Base-by-base conservation (phyloP, 2,329 filamentous ascomycete genomes). In the Thermomyces lanuginosus region DNA sequence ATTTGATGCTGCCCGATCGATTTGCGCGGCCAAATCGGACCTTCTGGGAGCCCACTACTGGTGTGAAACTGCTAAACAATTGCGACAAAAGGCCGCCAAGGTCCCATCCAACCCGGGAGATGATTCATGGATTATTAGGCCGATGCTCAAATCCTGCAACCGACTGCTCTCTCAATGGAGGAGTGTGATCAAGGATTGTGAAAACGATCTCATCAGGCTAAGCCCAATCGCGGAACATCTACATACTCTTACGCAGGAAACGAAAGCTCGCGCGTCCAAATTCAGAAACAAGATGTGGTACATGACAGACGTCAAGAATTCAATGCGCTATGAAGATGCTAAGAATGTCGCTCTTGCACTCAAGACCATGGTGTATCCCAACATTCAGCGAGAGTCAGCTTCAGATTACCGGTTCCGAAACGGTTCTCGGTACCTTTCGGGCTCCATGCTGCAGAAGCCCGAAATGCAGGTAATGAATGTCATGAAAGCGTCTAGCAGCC, bases 221-320 rank as follows among this genome's bases (percentile, higher is more conserved):
- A 82, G 82, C 44, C 78, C 82, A 39, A 81, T 76, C 13, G 74
- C 86, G 42, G 77, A 82, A 42, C 69, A 77, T 3, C 73, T 83
- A 24, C 80, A 86, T 41, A 66, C 64, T 2, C 66, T 72, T 8
- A 74, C 84, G 18, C 76, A 82, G 21, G 64, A 70, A 4, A 79
- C 82, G 69, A 77, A 81, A 64, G 63, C 64, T 32, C 70, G 71
- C 4, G 63, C 89, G 19, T 70, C 74, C 31, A 73, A 76, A 12
- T 63, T 93, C 20, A 72, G 89, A 21, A 80, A 92, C 49, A 95
- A 95, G 61, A 92, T 95, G 80, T 98, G 89, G 89, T 98, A 92
- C 48, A 79, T 89, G 33, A 86, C 80, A 1, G 83, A 93, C 49
- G 84, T 95, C 15, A 76, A 81, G 35, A 84, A 86, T 42, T 93